Base-by-base conservation (phyloP, 2,329 filamentous ascomycete genomes). In the Neonectria faginata region DNA sequence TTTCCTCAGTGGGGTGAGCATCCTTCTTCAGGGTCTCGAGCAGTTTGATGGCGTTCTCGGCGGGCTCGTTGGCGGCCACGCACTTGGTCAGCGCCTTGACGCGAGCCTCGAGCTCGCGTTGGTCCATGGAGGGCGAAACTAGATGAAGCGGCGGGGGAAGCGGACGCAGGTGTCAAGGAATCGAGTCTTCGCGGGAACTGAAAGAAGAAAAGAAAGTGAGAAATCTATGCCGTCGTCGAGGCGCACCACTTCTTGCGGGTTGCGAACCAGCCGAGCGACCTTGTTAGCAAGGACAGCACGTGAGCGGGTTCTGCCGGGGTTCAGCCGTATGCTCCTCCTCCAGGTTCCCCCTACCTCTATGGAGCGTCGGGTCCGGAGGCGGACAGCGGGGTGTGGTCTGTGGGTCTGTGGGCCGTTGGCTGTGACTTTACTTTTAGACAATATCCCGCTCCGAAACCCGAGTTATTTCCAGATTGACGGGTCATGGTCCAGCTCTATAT, bases 41-140 rank as follows among this genome's bases (percentile, higher is more conserved):
- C 66, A 98, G 85, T 57, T 86, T 84, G 60, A 97, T 83, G 55
- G 97, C 86, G 65, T 88, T 91, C 44, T 89, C 81, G 27, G 92
- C 76, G 5, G 94, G 89, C 74, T 97, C 92, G 75, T 92, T 92
- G 61, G 89, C 88, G 51, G 85, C 83, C 47, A 92, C 85, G 25
- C 93, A 92, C 82, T 97, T 97, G 73, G 87, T 88, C 75, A 98
- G 86, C 76, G 91, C 89, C 81, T 92, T 91, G 75, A 93, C 89
- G 79, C 89, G 90, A 74, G 89, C 83, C 73, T 91, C 88, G 60
- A 97, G 91, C 76, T 95, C 92, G 80, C 93, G 92, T 75, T 90
- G 87, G 74, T 97, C 91, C 91, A 97, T 93, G 57, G 57, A 55
- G 42, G 67, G 66, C 69, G 41, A 50, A 29, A 54, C 29, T 44